phyloP scores from a whole-genome alignment of 2,329 filamentous ascomycete genomes.

The Orbilia brochopaga region DNA sequence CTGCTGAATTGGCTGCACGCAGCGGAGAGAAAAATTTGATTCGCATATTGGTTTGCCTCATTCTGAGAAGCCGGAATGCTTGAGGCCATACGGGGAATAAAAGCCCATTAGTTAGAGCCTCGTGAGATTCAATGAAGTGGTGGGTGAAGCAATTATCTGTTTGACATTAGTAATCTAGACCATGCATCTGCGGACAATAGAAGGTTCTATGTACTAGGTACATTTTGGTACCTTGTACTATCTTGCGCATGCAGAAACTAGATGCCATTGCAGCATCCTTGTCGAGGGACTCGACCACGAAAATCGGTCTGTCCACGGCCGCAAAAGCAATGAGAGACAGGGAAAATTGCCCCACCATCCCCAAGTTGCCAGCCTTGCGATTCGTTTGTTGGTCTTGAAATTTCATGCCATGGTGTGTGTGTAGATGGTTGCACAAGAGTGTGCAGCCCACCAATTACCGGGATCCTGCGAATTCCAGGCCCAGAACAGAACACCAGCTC shows the following conservation, averaged over 20 bases:
- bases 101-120: no score
- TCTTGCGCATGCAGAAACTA: background rate
- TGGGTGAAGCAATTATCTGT: background rate
- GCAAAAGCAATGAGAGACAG: background rate
- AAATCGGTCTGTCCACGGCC: background rate
- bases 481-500: slow-evolving; percentile 19
- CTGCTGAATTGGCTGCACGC: no score
- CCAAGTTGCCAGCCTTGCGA: slow-evolving; percentile 5
- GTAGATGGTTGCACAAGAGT: slow-evolving; percentile 16
- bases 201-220: background rate
- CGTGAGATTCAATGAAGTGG: no score
- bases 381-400: background rate
- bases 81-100: no score
- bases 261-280: background rate
- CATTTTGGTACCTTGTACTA: background rate
- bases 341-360: background rate
- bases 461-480: slow-evolving; percentile 11
- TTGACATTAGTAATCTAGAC: background rate
- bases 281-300: no score
- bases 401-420: slow-evolving; percentile 4
- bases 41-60: no score
- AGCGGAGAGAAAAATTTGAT: no score
- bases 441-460: background rate
- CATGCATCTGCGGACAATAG: background rate
- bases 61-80: no score